A percentile compares a stretch with the other conserved stretches of the same genome.
Evolutionary conservation across 441 rosid genomes (phyloP).

Genomic region (Gossypium schwendimanii): DNA sequence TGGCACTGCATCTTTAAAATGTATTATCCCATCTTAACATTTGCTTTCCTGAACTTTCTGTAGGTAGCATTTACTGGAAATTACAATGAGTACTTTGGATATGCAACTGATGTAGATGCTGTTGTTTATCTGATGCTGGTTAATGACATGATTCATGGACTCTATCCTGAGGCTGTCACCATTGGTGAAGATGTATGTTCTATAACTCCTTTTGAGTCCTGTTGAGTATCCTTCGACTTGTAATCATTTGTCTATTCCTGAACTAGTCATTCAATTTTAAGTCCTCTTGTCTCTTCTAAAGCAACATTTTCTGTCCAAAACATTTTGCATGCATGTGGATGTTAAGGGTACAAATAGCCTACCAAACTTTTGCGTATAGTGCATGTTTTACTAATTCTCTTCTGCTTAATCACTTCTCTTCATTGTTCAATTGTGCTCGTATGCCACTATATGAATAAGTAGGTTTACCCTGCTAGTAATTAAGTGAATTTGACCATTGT

Average conservation of each 20-base stretch:
- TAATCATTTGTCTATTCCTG: background rate
- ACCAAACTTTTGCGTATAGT: background rate
- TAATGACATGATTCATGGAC: slow-evolving; percentile 87
- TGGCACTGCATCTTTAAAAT: background rate
- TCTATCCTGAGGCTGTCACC: slow-evolving; percentile 80
- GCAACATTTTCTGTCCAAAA: background rate
- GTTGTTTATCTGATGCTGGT: slow-evolving; percentile 90
- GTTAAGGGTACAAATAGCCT: background rate
- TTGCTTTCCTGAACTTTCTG: slow-evolving; percentile 16
- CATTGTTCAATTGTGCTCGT: background rate
- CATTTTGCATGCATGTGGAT: background rate
- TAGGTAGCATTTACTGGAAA: slow-evolving; percentile 87
- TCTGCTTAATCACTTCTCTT: background rate
- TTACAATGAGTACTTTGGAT: slow-evolving; percentile 87
- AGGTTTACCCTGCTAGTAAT: background rate
- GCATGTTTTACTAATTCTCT: background rate
- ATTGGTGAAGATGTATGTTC: slow-evolving; percentile 93
- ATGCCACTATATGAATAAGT: background rate
- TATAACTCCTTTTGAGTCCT: slow-evolving; percentile 9
- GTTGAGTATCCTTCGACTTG: background rate
- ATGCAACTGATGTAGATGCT: slow-evolving; percentile 85
- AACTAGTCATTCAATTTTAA: background rate
- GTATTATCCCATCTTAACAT: background rate
- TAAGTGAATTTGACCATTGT: background rate
- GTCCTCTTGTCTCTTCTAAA: background rate